Conservation (phyloP, 768 basidiomycete genomes). For the Rubroboletus pulcherrimus region DNA sequence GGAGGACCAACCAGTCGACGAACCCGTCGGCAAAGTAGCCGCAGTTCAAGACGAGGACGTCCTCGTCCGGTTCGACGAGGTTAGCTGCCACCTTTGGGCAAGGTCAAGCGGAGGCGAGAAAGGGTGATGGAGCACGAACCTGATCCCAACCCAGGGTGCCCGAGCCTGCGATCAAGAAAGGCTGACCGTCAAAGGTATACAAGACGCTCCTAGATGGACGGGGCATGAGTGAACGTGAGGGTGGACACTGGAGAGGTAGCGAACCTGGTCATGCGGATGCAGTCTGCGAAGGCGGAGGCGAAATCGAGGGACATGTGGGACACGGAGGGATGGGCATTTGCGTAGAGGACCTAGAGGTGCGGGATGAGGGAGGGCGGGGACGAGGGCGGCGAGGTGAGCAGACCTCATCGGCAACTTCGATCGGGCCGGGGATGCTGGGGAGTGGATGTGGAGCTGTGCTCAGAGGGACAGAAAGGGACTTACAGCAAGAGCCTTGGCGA, state of each 20-base stretch:
- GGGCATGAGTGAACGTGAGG: not conserved
- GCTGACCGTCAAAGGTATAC: slow-evolving; percentile 75
- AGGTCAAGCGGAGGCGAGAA: not conserved
- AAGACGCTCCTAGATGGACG: slow-evolving; percentile 57
- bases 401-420: slow-evolving; percentile 62
- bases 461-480: not conserved
- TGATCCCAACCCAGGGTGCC: slow-evolving; percentile 98
- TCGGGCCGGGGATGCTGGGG: slow-evolving; percentile 58
- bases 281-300: slow-evolving; percentile 82
- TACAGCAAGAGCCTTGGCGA: slow-evolving; percentile 49
- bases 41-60: slow-evolving; percentile 78
- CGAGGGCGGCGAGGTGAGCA: slow-evolving; percentile 3
- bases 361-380: not conserved
- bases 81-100: slow-evolving; percentile 76
- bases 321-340: slow-evolving; percentile 90
- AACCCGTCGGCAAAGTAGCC: slow-evolving; percentile 96
- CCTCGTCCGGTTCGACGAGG: slow-evolving; percentile 77
- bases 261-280: slow-evolving; percentile 78
- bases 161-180: slow-evolving; percentile 90
- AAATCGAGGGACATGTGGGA: slow-evolving; percentile 90
- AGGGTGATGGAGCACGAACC: slow-evolving; percentile 36
- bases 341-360: slow-evolving; percentile 66
- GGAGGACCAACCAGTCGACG: slow-evolving; percentile 62
- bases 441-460: not conserved
- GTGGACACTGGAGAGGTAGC: not conserved